Evolutionary conservation across 371 early-diverging fungal genomes (phyloP), one percentile per base, ranked within the genome.

Genomic region (Rhizopus sp.): DNA sequence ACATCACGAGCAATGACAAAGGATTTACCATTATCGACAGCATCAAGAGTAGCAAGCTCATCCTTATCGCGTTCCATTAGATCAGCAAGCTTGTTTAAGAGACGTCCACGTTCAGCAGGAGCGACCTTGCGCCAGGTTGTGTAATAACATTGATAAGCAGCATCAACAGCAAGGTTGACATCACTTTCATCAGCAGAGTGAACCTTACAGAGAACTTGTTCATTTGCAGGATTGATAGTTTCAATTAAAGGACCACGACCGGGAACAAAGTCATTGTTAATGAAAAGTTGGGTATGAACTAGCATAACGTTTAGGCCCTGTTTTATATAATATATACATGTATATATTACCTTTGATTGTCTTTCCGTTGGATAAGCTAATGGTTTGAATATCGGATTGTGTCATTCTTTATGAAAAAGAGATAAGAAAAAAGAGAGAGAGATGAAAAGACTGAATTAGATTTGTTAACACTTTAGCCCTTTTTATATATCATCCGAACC

Each of bases 11-110:
- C 85, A 49, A 84, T 74, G n/a, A 55, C 53, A 49, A 90, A 75
- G 1, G 93, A 78, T 69, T 96, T 96, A 15, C 96, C 96, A 30
- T 88, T 91, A 66, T 94, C 90, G 31, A 86, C 63, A 42, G 93
- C 88, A 69, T 95, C 97, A 34, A 95, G 68, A 4, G 74, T 75
- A 35, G 95, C 94, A 34, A 96, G 63, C 8, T 81, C 77, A n/a
- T 82, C 80, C 32, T 72, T 70, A 67, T 92, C 81, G 33, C 82
- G 73, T 57, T 92, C 91, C 53, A 95, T 81, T 9, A 88, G 73
- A 34, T 86, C 80, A 7, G 93, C 93, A 56, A 94, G 78, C 37
- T 83, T 82, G 46, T 87, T 58, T 7, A 67, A 6, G 38, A 77
- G 53, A 32, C 66, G 69, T 34, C 72, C 77, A 32, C 75, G 69